These are phyloP conservation scores for Aphanocladium album DNA, from an alignment of 2,329 filamentous ascomycete genomes.

Conservation along the genomic window DNA sequence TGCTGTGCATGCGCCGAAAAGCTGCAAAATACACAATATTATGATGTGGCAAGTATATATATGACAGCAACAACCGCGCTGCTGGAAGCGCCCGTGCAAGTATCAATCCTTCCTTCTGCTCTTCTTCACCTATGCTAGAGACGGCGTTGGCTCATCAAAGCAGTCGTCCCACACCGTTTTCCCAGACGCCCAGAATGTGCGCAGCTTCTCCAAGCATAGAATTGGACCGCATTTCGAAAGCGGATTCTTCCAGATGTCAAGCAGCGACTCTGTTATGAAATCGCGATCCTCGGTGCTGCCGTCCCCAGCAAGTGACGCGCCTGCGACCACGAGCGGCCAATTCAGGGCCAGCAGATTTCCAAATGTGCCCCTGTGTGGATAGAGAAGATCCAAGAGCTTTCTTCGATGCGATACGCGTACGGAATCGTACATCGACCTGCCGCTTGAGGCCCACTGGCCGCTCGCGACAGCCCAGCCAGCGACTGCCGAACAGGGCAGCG, in stretches of 20 bases:
- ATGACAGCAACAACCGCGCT: no score
- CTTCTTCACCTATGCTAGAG: neutral
- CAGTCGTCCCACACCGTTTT: slow-evolving; percentile 5
- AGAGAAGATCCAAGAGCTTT: neutral
- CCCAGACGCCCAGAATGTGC: neutral
- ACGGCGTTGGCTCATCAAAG: neutral
- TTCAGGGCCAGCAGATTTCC: neutral
- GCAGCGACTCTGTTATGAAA: neutral
- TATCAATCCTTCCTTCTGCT: neutral
- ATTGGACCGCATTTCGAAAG: neutral
- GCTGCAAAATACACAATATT: no score
- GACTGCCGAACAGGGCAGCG: neutral
- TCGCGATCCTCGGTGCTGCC: neutral
- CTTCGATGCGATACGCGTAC: neutral
- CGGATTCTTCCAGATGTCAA: neutral
- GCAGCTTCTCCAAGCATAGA: slow-evolving; percentile 1
- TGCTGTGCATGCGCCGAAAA: no score
- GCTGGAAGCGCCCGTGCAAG: no score
- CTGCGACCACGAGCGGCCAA: neutral
- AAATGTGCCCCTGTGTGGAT: neutral
- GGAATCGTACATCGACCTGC: neutral
- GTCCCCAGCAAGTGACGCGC: neutral
- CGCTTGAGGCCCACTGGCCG: neutral
- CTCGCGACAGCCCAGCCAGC: neutral
- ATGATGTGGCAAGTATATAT: no score